Conservation (phyloP, 2,329 filamentous ascomycete genomes). For the Ceratocystis eucalypticola region DNA sequence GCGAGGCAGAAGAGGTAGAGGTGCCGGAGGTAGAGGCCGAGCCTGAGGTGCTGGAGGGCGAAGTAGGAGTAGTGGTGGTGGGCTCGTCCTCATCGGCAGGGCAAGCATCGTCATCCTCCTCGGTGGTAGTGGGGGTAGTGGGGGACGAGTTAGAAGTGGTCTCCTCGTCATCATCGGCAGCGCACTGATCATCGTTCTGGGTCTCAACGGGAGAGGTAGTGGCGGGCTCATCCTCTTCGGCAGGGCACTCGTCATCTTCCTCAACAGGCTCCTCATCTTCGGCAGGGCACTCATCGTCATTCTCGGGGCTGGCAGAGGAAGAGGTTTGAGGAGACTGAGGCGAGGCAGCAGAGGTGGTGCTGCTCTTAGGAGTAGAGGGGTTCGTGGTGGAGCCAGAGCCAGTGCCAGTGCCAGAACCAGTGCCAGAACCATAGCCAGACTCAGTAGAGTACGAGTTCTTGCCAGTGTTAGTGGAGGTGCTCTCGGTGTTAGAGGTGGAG, state of each 20-base stretch:
- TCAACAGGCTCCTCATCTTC: constrained; percentile 4
- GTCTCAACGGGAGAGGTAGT: not conserved
- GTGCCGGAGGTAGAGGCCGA: not conserved
- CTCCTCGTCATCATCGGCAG: constrained; percentile 5
- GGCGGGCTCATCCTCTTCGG: not conserved
- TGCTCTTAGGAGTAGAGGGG: not conserved
- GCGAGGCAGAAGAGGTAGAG: not conserved
- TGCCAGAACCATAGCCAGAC: no score
- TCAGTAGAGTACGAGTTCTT: no score
- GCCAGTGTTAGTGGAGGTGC: no score
- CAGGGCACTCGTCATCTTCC: constrained; percentile 11
- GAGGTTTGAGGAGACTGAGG: not conserved
- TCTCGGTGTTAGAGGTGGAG: not conserved
- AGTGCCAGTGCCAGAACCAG: not conserved
- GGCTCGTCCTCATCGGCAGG: not conserved
- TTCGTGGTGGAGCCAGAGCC: not conserved
- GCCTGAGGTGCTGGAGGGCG: not conserved
- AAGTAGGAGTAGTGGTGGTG: constrained; percentile 6
- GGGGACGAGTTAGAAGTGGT: not conserved
- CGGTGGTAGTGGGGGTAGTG: not conserved
- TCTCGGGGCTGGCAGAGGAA: not conserved
- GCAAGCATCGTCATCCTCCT: constrained; percentile 11
- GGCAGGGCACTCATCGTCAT: not conserved
- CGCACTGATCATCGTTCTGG: constrained; percentile 4
- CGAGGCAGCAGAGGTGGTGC: not conserved